phyloP scores from a whole-genome alignment of 208 protist species.

The Acanthamoeba quina region DNA sequence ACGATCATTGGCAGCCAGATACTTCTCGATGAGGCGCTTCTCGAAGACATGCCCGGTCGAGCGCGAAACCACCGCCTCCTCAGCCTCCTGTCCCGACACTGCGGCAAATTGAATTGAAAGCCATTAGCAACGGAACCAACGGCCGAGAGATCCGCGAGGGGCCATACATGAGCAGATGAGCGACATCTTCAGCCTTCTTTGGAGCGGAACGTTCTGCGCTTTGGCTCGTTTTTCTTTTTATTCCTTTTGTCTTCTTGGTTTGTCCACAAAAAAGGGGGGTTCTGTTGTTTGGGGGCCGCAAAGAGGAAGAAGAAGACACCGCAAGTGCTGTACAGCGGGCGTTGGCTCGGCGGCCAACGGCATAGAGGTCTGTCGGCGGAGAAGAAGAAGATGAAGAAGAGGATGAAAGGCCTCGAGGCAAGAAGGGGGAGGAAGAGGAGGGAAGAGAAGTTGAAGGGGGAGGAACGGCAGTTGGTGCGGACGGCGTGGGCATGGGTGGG shows the following conservation, averaged over 20 bases:
- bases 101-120: background rate
- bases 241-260: too few relatives aligned
- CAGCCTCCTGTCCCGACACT: constrained; percentile 91
- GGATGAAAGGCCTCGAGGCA: background rate
- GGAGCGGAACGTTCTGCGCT: too few relatives aligned
- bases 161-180: background rate
- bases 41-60: constrained; percentile 97
- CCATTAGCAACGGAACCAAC: background rate
- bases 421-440: background rate
- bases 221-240: background rate
- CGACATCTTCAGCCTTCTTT: background rate
- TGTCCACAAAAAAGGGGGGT: too few relatives aligned
- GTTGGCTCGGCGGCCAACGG: too few relatives aligned
- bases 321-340: too few relatives aligned
- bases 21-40: constrained; percentile 95
- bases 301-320: background rate
- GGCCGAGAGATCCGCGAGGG: background rate
- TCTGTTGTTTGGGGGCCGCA: background rate
- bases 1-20: constrained; percentile 93
- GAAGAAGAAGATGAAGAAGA: background rate
- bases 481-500: too few relatives aligned
- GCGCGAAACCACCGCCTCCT: constrained; percentile 96
- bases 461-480: too few relatives aligned
- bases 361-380: background rate
- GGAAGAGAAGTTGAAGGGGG: background rate